Evolutionary conservation across 805 yeast genomes (phyloP).

Genomic region (Saturnispora saitoi): DNA sequence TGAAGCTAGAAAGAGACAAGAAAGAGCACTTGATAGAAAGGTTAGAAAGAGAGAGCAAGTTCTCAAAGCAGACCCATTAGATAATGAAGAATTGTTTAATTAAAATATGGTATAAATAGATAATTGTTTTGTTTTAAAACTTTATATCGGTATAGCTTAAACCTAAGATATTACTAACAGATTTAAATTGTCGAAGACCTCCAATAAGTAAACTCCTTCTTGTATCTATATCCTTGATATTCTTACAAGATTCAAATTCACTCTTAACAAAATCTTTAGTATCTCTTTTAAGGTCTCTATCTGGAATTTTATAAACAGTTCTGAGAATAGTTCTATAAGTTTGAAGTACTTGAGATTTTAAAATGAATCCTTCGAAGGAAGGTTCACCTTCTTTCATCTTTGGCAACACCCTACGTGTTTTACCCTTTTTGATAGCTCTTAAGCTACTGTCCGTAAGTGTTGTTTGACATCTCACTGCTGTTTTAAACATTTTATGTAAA

Average conservation of each 20-base stretch:
- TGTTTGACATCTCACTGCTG: background rate
- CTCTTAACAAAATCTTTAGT: slow-evolving; percentile 24
- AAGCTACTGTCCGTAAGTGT: slow-evolving; percentile 9
- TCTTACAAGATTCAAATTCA: slow-evolving; percentile 23
- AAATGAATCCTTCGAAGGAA: slow-evolving; percentile 21
- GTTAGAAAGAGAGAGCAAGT: slow-evolving; percentile 67
- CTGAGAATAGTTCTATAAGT: slow-evolving; percentile 28
- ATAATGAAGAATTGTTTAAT: slow-evolving; percentile 69
- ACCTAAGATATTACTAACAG: slow-evolving; percentile 23
- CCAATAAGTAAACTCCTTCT: slow-evolving; percentile 25
- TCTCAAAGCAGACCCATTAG: slow-evolving; percentile 71
- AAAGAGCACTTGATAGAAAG: slow-evolving; percentile 70
- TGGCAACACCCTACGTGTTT: background rate
- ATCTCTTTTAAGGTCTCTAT: slow-evolving; percentile 17
- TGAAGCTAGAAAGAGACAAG: slow-evolving; percentile 69
- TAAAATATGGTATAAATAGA: slow-evolving; percentile 13
- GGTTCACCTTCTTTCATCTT: slow-evolving; percentile 9
- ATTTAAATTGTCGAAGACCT: slow-evolving; percentile 29
- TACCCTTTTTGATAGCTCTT: slow-evolving; percentile 1
- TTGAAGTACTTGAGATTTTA: slow-evolving; percentile 22
- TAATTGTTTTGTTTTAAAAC: slow-evolving; percentile 1
- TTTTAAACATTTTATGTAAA: background rate
- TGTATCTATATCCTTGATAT: slow-evolving; percentile 22
- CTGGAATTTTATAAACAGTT: slow-evolving; percentile 20
- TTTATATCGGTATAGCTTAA: slow-evolving; percentile 21